Conservation (phyloP, 257 asterid species). For the Lycium ferocissimum region DNA sequence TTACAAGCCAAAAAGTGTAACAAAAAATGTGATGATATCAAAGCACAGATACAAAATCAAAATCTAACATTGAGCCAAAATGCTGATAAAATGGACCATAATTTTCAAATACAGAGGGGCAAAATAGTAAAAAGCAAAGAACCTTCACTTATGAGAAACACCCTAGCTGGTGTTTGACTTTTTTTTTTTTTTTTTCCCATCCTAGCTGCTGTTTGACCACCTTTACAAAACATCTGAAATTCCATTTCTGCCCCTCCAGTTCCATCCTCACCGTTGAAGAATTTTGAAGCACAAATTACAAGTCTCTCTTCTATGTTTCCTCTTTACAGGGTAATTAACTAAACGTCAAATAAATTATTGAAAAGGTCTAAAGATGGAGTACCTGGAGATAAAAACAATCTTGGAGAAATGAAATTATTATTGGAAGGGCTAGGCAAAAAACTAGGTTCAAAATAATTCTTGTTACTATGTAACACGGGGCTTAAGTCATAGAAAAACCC, state of each 20-base stretch:
- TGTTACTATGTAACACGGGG: slow-evolving; percentile 66
- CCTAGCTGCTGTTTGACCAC: neutral
- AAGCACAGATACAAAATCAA: neutral
- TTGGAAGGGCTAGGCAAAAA: slow-evolving; percentile 67
- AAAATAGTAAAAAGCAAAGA: neutral
- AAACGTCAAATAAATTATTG: slow-evolving; percentile 64
- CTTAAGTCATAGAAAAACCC: slow-evolving; percentile 71
- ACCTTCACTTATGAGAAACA: slow-evolving; percentile 14
- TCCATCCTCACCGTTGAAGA: neutral
- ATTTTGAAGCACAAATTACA: neutral
- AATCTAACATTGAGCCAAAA: slow-evolving; percentile 9
- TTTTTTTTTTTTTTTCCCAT: neutral
- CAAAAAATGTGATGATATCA: neutral
- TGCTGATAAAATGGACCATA: neutral
- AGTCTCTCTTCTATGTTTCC: neutral
- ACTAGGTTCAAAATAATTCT: slow-evolving; percentile 49
- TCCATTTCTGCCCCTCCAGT: neutral
- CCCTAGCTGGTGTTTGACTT: slow-evolving; percentile 12
- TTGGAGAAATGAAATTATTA: slow-evolving; percentile 61
- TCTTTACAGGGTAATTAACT: slow-evolving; percentile 11
- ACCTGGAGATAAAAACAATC: slow-evolving; percentile 66
- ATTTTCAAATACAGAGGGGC: slow-evolving; percentile 19
- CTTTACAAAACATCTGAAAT: neutral
- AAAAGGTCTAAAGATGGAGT: slow-evolving; percentile 67
- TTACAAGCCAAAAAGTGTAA: neutral